Evolutionary conservation across 73 alveolate species (phyloP), one percentile per base, ranked within the genome.

Genomic region (Paramecium tetraurelia): DNA sequence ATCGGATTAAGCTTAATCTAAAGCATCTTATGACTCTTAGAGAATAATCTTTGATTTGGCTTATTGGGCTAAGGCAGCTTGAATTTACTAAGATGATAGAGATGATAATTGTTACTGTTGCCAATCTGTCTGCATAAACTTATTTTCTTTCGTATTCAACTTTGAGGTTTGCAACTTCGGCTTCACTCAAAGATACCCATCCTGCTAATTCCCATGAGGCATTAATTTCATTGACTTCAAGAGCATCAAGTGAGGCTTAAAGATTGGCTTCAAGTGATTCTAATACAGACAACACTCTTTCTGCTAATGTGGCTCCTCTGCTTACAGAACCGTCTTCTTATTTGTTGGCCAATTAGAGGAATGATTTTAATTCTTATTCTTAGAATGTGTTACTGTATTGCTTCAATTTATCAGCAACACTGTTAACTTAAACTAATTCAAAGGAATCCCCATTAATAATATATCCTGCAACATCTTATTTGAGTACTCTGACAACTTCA

Each of bases 141-240:
- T 40, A 46, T 46, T 80, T 80, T 80, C 90, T 80, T 46, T 80
- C 90, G 24, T 80, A 46, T 40, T 80, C 90, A 44, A 46, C 90
- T 48, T 46, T 46, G 10, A 80, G 75, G 21, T 1, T 80, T 9
- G 70, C 27, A 22, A 80, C 36, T 80, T 80, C 90, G 46, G 90
- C 90, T 80, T 80, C 90, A 80, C 76, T 44, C 75, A 80, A 80
- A 5, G 90, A 80, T 18, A 80, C 90, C 90, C 90, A 80, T 44
- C 90, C 90, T 10, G 90, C 90, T 9, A 80, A 48, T 80, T 80
- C 90, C 90, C 90, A 80, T n/a, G 90, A 40, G 6, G 90, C 90
- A 80, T 35, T 80, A 63, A 80, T 80, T 80, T 80, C 90, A 48
- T 80, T 80, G 2, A 22, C 43, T 48, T 80, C 75, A 40, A 80